Conservation (phyloP, 2,329 filamentous ascomycete species). For the Bipolaris sorokiniana region DNA sequence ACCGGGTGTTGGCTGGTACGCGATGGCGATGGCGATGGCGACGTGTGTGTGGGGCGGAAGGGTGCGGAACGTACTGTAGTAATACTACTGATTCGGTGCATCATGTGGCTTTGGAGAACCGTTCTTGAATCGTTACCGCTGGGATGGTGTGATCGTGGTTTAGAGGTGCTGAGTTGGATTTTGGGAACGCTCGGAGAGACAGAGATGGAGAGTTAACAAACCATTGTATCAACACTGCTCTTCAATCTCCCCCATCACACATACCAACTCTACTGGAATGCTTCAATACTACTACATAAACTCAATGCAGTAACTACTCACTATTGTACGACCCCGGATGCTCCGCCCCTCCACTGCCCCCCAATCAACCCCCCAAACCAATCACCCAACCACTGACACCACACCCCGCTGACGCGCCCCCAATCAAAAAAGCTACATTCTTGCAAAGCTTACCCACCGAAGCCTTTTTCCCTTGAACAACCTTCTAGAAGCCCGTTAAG, state of each 20-base stretch:
- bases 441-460: not conserved
- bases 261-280: too few species aligned
- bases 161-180: not conserved
- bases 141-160: not conserved
- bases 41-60: slow-evolving; percentile 17
- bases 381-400: not conserved
- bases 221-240: too few species aligned
- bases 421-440: not conserved
- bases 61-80: slow-evolving; percentile 8
- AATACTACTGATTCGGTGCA: not conserved
- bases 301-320: too few species aligned
- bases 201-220: too few species aligned
- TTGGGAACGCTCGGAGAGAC: too few species aligned
- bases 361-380: not conserved
- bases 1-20: slow-evolving; percentile 1
- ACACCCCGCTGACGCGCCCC: not conserved
- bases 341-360: too few species aligned
- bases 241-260: too few species aligned
- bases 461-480: too few species aligned
- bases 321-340: too few species aligned
- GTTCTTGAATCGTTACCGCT: not conserved
- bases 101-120: not conserved
- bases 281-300: too few species aligned
- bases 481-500: too few species aligned
- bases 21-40: not conserved